A percentile compares a stretch with the other conserved stretches of the same genome.
Conservation (phyloP, 1,284 basidiomycete genomes). For the Stygiomarasmius scandens region DNA sequence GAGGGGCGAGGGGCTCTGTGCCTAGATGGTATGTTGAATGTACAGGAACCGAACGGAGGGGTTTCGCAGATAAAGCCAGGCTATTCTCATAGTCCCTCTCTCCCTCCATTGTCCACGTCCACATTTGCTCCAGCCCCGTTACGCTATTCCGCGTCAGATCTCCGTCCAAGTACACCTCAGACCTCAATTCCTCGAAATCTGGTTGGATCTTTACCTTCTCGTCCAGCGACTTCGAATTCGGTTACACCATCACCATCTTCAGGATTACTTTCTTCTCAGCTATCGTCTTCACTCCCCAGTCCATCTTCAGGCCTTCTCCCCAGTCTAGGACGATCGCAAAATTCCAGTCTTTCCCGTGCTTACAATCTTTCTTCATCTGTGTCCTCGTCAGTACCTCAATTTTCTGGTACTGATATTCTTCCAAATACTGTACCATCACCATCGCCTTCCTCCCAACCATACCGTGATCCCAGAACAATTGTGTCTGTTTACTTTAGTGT, state of each 20-base stretch:
- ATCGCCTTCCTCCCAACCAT: slow-evolving; percentile 44
- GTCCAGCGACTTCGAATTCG: slow-evolving; percentile 36
- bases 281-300: slow-evolving; percentile 14
- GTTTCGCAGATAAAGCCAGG: slow-evolving; percentile 5
- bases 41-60: background rate
- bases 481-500: slow-evolving; percentile 84
- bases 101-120: slow-evolving; percentile 14
- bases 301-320: slow-evolving; percentile 17
- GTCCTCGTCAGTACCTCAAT: background rate
- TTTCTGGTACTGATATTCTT: background rate
- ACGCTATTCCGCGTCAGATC: background rate
- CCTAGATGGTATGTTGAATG: background rate
- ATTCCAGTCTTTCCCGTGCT: background rate
- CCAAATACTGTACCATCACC: slow-evolving; percentile 9
- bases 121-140: background rate
- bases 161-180: background rate
- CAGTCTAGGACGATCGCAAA: background rate
- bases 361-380: background rate
- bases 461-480: slow-evolving; percentile 70
- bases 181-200: slow-evolving; percentile 15
- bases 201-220: slow-evolving; percentile 36
- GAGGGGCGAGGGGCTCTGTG: background rate
- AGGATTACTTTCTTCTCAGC: slow-evolving; percentile 26
- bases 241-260: slow-evolving; percentile 23
- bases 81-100: slow-evolving; percentile 31